Evolutionary conservation across 208 protist species (phyloP).

Genomic region (Naegleria lovaniensis): DNA sequence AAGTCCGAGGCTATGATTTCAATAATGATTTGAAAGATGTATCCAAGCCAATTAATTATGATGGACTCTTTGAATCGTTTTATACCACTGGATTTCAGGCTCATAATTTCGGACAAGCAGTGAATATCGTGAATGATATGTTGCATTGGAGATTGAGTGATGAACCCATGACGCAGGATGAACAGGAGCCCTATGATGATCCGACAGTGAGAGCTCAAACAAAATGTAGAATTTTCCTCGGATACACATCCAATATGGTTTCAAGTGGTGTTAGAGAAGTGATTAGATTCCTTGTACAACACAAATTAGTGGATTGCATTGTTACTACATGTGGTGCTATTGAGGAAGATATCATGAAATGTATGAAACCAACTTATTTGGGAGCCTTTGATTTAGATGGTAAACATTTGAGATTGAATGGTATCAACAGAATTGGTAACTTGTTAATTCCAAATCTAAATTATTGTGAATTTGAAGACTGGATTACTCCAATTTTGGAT

Average conservation of each 20-base stretch:
- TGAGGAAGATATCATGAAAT: slow-evolving; percentile 99
- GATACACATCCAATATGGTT: slow-evolving; percentile 99
- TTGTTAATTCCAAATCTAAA: slow-evolving; percentile 99
- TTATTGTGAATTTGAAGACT: slow-evolving; percentile 99
- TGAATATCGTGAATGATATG: slow-evolving; percentile 75
- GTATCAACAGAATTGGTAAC: slow-evolving; percentile 98
- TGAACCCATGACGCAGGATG: slow-evolving; percentile 52
- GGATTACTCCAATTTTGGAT: slow-evolving; percentile 94
- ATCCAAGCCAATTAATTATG: slow-evolving; percentile 43
- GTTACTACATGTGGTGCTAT: slow-evolving; percentile 97
- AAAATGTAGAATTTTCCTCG: slow-evolving; percentile 86
- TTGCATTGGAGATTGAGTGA: slow-evolving; percentile 53
- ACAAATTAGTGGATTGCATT: slow-evolving; percentile 91
- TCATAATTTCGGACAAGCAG: slow-evolving; percentile 57
- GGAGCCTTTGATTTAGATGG: slow-evolving; percentile 88
- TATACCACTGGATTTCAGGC: slow-evolving; percentile 70
- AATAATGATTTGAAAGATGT: slow-evolving; percentile 49
- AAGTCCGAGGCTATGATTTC: slow-evolving; percentile 55
- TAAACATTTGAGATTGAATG: slow-evolving; percentile 65
- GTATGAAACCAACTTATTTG: slow-evolving; percentile 84
- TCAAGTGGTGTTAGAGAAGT: slow-evolving; percentile 95
- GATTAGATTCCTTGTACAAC: slow-evolving; percentile 89
- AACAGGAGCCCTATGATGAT: slow-evolving; percentile 39
- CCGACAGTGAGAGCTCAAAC: slow-evolving; percentile 38
- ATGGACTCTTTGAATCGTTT: slow-evolving; percentile 55